Percentiles rank a stretch among this genome's conserved stretches.
Evolutionary conservation across 352 stramenopile genomes (phyloP).

Genomic region (Phytopythium helicoides): DNA sequence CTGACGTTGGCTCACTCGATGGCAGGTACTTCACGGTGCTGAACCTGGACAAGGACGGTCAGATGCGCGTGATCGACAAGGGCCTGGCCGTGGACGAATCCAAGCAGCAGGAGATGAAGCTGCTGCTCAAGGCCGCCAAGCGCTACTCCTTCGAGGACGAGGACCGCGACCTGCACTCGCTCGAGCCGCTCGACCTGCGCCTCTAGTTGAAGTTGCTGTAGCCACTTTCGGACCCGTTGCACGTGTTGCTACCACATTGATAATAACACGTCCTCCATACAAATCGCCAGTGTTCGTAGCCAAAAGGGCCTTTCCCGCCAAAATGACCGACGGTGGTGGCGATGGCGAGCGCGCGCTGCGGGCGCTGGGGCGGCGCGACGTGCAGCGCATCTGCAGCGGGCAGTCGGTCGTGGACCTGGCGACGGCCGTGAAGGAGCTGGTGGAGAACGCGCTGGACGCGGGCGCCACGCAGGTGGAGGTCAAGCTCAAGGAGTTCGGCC

Average conservation of each 20-base stretch:
- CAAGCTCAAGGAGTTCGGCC: slow-evolving; percentile 90
- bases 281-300: too few relatives aligned
- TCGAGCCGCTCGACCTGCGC: slow-evolving; percentile 38
- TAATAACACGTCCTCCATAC: too few relatives aligned
- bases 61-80: slow-evolving; percentile 43
- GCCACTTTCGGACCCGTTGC: too few relatives aligned
- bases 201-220: too few relatives aligned
- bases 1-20: too few relatives aligned
- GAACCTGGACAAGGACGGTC: slow-evolving; percentile 41
- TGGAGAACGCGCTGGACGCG: slow-evolving; percentile 92
- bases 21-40: slow-evolving; percentile 56
- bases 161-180: slow-evolving; percentile 43
- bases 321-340: background rate
- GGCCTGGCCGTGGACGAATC: slow-evolving; percentile 40
- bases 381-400: slow-evolving; percentile 78
- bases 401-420: slow-evolving; percentile 95
- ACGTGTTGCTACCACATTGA: too few relatives aligned
- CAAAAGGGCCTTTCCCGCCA: background rate
- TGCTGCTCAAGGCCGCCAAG: slow-evolving; percentile 56
- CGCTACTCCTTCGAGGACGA: slow-evolving; percentile 53
- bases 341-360: slow-evolving; percentile 19
- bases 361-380: slow-evolving; percentile 43
- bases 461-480: slow-evolving; percentile 79
- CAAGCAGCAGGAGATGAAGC: slow-evolving; percentile 49
- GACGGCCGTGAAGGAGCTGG: slow-evolving; percentile 97